phyloP scores from a whole-genome alignment of 768 basidiomycete genomes.

The Psilocybe tampanensis region DNA sequence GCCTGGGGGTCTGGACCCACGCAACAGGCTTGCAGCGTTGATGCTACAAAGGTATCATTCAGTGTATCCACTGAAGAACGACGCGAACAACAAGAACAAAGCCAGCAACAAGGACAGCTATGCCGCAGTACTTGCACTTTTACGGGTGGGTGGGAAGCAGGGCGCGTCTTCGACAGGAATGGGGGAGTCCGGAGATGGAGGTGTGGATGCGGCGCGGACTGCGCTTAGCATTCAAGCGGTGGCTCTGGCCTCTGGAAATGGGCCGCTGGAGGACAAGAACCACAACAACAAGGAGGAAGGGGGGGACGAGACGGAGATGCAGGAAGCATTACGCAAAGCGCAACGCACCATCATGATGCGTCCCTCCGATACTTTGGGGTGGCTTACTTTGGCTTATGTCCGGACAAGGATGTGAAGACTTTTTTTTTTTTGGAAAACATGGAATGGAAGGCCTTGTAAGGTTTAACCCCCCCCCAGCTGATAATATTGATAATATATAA shows the following conservation, averaged over 20 bases:
- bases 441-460: not conserved
- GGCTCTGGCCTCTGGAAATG: conserved; percentile 30
- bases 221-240: conserved; percentile 56
- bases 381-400: conserved; percentile 65
- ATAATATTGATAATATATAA: conserved; percentile 11
- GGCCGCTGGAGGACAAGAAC: conserved; percentile 14
- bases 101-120: conserved; percentile 26
- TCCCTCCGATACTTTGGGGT: conserved; percentile 53
- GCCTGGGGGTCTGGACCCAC: conserved; percentile 45
- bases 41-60: conserved; percentile 42
- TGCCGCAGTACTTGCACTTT: conserved; percentile 21
- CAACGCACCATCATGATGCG: conserved; percentile 68
- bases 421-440: not conserved
- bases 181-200: conserved; percentile 25
- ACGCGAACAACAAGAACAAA: not conserved
- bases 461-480: not conserved
- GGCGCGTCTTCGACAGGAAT: conserved; percentile 1
- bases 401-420: conserved; percentile 23
- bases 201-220: conserved; percentile 37
- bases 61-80: conserved; percentile 22
- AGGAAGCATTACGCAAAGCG: conserved; percentile 44
- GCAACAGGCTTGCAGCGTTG: conserved; percentile 58
- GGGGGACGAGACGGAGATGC: not conserved
- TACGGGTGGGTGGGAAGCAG: not conserved
- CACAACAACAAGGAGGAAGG: conserved; percentile 9